Base-by-base conservation (phyloP, 176 grass and related monocot genomes). In the Eleusine coracana region DNA sequence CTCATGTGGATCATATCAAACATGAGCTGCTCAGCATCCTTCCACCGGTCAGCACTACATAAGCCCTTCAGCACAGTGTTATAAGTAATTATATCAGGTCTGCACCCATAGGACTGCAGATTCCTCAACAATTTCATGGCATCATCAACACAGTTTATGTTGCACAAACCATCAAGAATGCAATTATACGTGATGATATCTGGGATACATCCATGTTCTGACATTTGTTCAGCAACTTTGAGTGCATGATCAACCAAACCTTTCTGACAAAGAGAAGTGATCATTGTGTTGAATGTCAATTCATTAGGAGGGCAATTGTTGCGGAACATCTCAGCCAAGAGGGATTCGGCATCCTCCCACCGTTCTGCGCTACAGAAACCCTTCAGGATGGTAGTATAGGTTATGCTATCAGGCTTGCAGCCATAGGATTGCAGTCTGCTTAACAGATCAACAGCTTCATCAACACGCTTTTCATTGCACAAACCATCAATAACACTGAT, bases 121-220 rank as follows among this genome's bases (percentile, higher is more conserved):
- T 71, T 48, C 42, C 67, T 86, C 52, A 92, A 31, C 63, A 81
- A 74, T 50, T 89, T 56, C 20, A 90, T 52, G 58, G 91, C 87
- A 14, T 72, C 86, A 10, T 87, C 84, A 71, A 87, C 68, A 75
- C 76, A 63, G 37, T 72, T 85, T 72, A 66, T 63, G 38, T 89
- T 90, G 77, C 91, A 92, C 68, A 92, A 87, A 45, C 81, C 91
- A 71, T 90, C 81, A 5, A 92, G 44, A 18, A 92, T 68, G 39
- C 84, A 80, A 45, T 85, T 92, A 48, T 89, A 92, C n/a, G 84
- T 92, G 81, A 92, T 7, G 5, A 16, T 83, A 75, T 85, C 80
- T 71, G 61, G 85, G 60, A 12, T 75, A 74, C 82, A 93, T 29
- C 87, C 73, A 3, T 90, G 74, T 78, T 90, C 85, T 23, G 68